phyloP scores from a whole-genome alignment of 805 yeast genomes.

The Debaryomyces prosopidis region DNA sequence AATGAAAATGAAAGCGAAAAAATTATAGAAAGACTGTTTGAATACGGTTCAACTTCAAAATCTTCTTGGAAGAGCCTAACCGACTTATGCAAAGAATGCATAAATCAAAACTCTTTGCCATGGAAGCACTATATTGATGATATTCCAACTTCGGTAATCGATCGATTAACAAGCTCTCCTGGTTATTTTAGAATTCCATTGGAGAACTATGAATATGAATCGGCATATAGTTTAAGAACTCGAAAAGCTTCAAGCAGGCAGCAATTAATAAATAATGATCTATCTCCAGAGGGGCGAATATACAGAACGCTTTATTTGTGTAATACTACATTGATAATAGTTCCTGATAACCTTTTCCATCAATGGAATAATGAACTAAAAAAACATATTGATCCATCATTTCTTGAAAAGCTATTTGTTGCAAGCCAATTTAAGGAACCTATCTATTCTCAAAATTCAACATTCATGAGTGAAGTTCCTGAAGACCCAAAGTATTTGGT shows the following conservation, averaged over 20 bases:
- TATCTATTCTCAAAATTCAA: conserved; percentile 10
- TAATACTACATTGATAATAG: conserved; percentile 56
- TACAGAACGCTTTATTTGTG: conserved; percentile 42
- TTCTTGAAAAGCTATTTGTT: conserved; percentile 33
- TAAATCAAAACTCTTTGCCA: conserved; percentile 51
- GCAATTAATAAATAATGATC: conserved; percentile 8
- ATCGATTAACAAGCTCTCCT: conserved; percentile 34
- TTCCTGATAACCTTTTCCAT: conserved; percentile 65
- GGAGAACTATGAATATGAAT: conserved; percentile 18
- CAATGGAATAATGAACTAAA: conserved; percentile 64
- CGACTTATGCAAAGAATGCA: conserved; percentile 42
- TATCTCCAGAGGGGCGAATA: conserved; percentile 15
- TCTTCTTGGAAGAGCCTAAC: conserved; percentile 16
- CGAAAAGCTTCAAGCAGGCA: conserved; percentile 17
- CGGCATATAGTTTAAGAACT: conserved; percentile 18
- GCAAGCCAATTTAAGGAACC: conserved; percentile 31
- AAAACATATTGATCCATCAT: conserved; percentile 50
- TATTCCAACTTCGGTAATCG: conserved; percentile 45
- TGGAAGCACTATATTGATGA: conserved; percentile 52
- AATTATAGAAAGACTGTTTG: neutral
- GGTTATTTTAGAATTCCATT: conserved; percentile 45
- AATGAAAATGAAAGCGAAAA: conserved; percentile 1
- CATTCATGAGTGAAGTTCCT: conserved; percentile 20
- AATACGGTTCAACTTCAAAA: neutral
- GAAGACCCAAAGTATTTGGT: conserved; percentile 31